These are phyloP conservation scores for Sarocladium kiliense DNA, from an alignment of 2,329 filamentous ascomycete genomes.

Conservation along the genomic window DNA sequence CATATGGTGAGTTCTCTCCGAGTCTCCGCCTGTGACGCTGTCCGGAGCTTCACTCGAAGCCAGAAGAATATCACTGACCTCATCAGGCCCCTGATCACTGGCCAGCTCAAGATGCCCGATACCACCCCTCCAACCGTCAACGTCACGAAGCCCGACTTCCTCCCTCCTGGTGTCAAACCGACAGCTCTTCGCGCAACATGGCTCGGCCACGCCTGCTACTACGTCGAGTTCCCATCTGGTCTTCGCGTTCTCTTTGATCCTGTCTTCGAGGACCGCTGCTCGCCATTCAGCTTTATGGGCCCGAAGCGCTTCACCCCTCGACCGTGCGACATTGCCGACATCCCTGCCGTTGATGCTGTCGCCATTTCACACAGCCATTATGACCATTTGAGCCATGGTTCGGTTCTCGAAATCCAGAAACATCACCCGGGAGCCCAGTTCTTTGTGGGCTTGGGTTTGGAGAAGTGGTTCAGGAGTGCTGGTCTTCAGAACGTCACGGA, in stretches of 20 bases:
- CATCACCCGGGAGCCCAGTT: conserved; percentile 77
- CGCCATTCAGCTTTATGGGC: conserved; percentile 64
- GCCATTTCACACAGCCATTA: conserved; percentile 90
- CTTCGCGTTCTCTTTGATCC: conserved; percentile 89
- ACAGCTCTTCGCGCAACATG: conserved; percentile 75
- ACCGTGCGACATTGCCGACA: conserved; percentile 71
- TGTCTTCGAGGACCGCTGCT: conserved; percentile 84
- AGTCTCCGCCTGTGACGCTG: conserved; percentile 22
- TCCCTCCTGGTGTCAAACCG: conserved; percentile 42
- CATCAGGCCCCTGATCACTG: conserved; percentile 31
- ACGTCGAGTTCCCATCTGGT: conserved; percentile 81
- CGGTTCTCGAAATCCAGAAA: conserved; percentile 64
- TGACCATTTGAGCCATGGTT: conserved; percentile 79
- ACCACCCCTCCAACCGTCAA: conserved; percentile 61
- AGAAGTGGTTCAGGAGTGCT: conserved; percentile 69
- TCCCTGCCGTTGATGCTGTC: conserved; percentile 71
- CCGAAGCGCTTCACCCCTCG: conserved; percentile 74
- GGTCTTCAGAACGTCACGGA: conserved; percentile 78
- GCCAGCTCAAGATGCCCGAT: conserved; percentile 46
- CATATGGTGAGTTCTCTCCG: conserved; percentile 27
- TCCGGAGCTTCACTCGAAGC: neutral
- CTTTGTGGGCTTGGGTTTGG: conserved; percentile 80
- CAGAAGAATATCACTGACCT: neutral
- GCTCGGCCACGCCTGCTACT: conserved; percentile 93
- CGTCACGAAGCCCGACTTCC: conserved; percentile 63